phyloP scores from a whole-genome alignment of 805 yeast species.

The Kazachstania taianensis region DNA sequence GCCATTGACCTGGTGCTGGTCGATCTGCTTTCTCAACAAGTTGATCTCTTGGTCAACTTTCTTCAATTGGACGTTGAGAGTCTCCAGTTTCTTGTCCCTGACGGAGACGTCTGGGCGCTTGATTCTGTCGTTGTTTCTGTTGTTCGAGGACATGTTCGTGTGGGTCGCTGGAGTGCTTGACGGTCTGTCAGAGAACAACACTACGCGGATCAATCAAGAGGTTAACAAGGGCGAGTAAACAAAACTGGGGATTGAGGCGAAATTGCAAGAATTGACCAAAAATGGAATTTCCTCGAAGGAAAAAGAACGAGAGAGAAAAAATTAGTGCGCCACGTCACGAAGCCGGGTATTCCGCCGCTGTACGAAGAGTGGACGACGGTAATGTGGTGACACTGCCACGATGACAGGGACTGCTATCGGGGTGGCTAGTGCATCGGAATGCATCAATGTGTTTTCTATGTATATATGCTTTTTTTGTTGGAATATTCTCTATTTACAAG shows the following conservation, averaged over 20 bases:
- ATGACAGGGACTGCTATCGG: too few species aligned
- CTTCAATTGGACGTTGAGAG: constrained; percentile 50
- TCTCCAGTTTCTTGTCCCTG: constrained; percentile 48
- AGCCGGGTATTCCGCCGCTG: too few species aligned
- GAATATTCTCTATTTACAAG: too few species aligned
- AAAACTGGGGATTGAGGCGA: not conserved
- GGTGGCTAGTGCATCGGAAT: too few species aligned
- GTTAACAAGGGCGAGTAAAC: too few species aligned
- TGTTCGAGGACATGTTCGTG: constrained; percentile 7
- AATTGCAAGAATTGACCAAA: not conserved
- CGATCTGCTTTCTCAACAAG: constrained; percentile 45
- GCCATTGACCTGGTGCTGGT: constrained; percentile 38
- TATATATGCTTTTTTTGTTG: too few species aligned
- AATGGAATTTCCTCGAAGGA: not conserved
- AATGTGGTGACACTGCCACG: too few species aligned
- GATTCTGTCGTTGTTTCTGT: constrained; percentile 33
- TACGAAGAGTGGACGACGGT: too few species aligned
- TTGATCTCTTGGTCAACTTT: constrained; percentile 46
- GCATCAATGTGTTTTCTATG: too few species aligned
- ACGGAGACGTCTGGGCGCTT: constrained; percentile 66
- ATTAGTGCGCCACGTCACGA: too few species aligned
- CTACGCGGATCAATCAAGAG: too few species aligned
- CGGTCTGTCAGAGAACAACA: not conserved
- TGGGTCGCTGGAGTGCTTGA: not conserved
- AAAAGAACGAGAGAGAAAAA: too few species aligned